Percentiles rank a stretch among this genome's conserved stretches.
Conservation (phyloP, 1,284 basidiomycete genomes). For the Cystobasidiaceae sp. region DNA sequence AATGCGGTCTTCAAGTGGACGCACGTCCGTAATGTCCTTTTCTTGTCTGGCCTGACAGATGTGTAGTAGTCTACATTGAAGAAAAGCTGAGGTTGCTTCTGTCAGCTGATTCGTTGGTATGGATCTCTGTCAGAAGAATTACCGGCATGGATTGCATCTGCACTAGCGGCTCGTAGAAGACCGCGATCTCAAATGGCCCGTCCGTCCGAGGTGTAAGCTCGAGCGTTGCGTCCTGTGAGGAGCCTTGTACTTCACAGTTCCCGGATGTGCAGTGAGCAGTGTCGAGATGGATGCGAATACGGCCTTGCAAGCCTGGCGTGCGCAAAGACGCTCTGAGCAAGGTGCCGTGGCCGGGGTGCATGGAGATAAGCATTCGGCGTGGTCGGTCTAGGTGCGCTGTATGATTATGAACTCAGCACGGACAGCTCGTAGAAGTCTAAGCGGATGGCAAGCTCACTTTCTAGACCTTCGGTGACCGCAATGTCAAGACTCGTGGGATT, state of each 20-base stretch:
- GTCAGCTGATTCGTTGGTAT: too few species aligned
- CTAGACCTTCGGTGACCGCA: neutral
- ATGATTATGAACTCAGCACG: constrained; percentile 12
- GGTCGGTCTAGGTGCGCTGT: constrained; percentile 64
- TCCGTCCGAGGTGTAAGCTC: neutral
- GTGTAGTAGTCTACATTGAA: constrained; percentile 62
- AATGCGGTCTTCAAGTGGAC: constrained; percentile 59
- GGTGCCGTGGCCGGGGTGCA: constrained; percentile 63
- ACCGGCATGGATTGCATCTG: neutral
- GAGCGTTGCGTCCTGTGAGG: neutral
- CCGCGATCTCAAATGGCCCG: too few species aligned
- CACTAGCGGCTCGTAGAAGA: neutral
- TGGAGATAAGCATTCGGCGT: constrained; percentile 54
- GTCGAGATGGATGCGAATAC: neutral
- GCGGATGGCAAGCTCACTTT: constrained; percentile 2
- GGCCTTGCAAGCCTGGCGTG: neutral
- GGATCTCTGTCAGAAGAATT: neutral
- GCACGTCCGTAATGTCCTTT: constrained; percentile 55
- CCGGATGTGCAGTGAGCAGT: neutral
- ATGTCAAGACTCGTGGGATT: constrained; percentile 1
- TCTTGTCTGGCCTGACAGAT: constrained; percentile 53
- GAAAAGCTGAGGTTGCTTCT: constrained; percentile 57
- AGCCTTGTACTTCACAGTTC: neutral
- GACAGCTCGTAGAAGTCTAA: too few species aligned
- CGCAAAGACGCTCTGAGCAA: constrained; percentile 47